A percentile compares a stretch with the other conserved stretches of the same genome.
Conservation (phyloP, 257 asterid species). For the Solanum ossicruentum region DNA sequence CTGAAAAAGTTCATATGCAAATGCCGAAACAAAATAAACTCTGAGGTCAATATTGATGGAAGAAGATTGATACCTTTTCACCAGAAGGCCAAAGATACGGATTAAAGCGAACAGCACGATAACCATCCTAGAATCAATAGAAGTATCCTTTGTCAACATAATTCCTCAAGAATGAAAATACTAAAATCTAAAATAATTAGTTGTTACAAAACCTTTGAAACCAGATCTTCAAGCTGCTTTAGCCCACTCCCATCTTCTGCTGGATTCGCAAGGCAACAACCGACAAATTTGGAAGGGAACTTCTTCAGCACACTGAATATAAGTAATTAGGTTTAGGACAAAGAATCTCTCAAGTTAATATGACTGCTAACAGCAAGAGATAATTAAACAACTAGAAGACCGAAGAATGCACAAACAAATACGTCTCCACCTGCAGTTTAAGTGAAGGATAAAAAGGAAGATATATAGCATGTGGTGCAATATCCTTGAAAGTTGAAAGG, state of each 20-base stretch:
- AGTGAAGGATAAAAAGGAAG: background rate
- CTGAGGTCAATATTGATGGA: background rate
- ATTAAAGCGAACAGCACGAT: slow-evolving; percentile 84
- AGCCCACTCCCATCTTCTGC: slow-evolving; percentile 67
- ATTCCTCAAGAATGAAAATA: background rate
- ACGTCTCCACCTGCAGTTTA: background rate
- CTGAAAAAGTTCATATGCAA: background rate
- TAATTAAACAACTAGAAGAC: background rate
- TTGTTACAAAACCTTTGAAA: slow-evolving; percentile 34
- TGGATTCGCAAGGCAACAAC: slow-evolving; percentile 95
- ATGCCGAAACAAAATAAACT: background rate
- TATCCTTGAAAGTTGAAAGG: background rate
- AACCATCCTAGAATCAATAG: slow-evolving; percentile 51
- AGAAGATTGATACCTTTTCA: slow-evolving; percentile 35
- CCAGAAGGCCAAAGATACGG: slow-evolving; percentile 93
- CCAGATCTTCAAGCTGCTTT: slow-evolving; percentile 52
- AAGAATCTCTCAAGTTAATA: background rate
- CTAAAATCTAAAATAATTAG: background rate
- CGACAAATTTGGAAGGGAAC: slow-evolving; percentile 64
- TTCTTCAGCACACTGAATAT: slow-evolving; percentile 56
- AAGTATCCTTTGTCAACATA: background rate
- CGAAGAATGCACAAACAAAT: background rate
- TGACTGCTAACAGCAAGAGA: background rate
- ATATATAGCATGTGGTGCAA: background rate
- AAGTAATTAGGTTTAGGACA: background rate